Base-by-base conservation (phyloP, 495 filamentous ascomycete species). In the Podospora pseudoanserina region DNA sequence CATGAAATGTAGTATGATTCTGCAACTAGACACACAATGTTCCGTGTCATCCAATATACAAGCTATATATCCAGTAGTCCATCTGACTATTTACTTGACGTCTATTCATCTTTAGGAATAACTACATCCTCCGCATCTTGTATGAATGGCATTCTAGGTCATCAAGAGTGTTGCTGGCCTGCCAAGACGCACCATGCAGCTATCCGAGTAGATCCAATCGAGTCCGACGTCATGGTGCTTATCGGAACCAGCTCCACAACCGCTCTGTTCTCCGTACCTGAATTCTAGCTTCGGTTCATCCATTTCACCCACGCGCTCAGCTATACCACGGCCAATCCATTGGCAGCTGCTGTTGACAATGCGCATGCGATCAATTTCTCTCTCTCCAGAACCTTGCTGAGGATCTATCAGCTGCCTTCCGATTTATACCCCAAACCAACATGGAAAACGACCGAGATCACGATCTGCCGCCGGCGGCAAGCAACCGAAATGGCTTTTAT, bases 401-500 rank as follows among this genome's bases (percentile, higher is more conserved):
- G 39, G 39, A 49, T 5, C 19, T 32, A 13, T 27, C 70, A 70
- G 63, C 72, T 74, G 70, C 64, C 3, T 13, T 27, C 34, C 19
- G 16, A 16, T 32, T 32, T 32, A 32, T 32, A 32, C 30, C 30
- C 60, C 20, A 67, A 34, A 39, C 49, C 64, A 61, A 67, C 30
- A 81, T 81, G 78, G 78, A 78, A 55, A 63, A 63, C 54, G 71
- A 69, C 65, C 61, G 68, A 28, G 69, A 27, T 49, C 63, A 20
- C 62, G 64, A 65, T 65, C 67, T 64, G 74, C 71, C 60, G 20
- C 58, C 56, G n/a, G 67, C 70, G 70, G 77, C 74, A 66, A 75
- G 74, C 78, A 78, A 78, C 77, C 73, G 79, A 73, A 68, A 72
- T 27, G 66, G 70, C 11, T 76, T 83, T 44, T 86, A 84, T 69